Evolutionary conservation across 2,329 filamentous ascomycete species (phyloP), one percentile per base, ranked within the genome.

Genomic region (Chlorencoelia australis): DNA sequence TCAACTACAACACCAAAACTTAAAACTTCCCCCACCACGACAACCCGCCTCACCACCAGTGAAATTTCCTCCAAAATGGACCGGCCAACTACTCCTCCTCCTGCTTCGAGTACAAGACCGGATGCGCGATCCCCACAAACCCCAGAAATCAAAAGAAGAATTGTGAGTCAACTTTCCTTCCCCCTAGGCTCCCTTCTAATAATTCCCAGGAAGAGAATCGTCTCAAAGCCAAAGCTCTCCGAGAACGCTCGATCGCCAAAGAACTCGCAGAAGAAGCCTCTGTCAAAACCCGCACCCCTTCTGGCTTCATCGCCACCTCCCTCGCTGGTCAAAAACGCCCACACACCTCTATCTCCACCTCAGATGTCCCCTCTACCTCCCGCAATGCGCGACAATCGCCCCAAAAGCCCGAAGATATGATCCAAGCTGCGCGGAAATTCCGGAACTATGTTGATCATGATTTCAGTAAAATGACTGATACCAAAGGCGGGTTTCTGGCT

Each of bases 391-490:
- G 37, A 17, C 24, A 34, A 29, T 11, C 30, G 4, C 69, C 75
- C 32, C 63, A 39, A 4, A 29, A 27, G n/a, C 29, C 30, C 1
- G 46, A 49, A 7, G 42, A 41, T 2, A 50, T 50, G 9, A 17
- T 20, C 33, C 78, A 77, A 37, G 81, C 89, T 1, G 84, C 85
- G 25, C 75, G 79, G 53, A 95, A 93, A 54, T 95, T 96, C 49
- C 77, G 83, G 42, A 89, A 91, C 58, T 96, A 82, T 57, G 88
- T 98, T 54, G 91, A 98, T 56, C 96, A 95, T 63, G 91, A 98
- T 59, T 91, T 98, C 62, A 89, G 83, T 56, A 82, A 89, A 62
- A 96, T 98, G 87, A 93, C 82, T 5, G 91, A 98, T 59, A 96
- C 89, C 1, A 95, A 95, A 56, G 91, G 91, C 44, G 91, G 91